phyloP scores from a whole-genome alignment of 805 yeast genomes.

The Candida pseudofarinosa region DNA sequence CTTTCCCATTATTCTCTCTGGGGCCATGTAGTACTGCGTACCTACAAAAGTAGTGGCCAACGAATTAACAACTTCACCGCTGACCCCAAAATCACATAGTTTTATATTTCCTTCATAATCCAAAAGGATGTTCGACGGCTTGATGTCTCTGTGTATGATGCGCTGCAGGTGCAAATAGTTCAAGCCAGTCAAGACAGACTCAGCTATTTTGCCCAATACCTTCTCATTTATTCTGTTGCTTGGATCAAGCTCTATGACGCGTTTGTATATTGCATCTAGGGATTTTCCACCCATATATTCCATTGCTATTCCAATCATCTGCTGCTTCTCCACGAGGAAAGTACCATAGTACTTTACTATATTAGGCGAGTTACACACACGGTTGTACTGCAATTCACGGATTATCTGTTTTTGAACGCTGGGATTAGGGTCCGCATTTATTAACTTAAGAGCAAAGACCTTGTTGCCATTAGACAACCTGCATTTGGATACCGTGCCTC shows the following conservation, averaged over 20 bases:
- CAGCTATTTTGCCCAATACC: slow-evolving; percentile 87
- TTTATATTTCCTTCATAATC: slow-evolving; percentile 79
- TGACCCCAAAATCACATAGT: slow-evolving; percentile 95
- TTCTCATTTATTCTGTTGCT: slow-evolving; percentile 91
- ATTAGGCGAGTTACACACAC: slow-evolving; percentile 73
- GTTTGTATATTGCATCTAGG: slow-evolving; percentile 83
- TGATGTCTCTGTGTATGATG: slow-evolving; percentile 92
- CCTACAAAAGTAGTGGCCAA: slow-evolving; percentile 96
- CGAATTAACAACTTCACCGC: slow-evolving; percentile 94
- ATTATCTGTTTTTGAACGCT: slow-evolving; percentile 86
- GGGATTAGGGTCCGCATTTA: slow-evolving; percentile 74
- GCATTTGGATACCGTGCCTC: slow-evolving; percentile 87
- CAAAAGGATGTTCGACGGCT: slow-evolving; percentile 87
- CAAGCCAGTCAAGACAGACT: slow-evolving; percentile 77
- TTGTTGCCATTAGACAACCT: slow-evolving; percentile 49
- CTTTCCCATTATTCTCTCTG: slow-evolving; percentile 93
- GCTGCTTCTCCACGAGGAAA: slow-evolving; percentile 68
- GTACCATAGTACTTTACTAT: slow-evolving; percentile 94
- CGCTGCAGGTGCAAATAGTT: slow-evolving; percentile 83
- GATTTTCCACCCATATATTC: slow-evolving; percentile 95
- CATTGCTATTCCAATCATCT: slow-evolving; percentile 91
- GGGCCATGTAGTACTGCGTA: slow-evolving; percentile 97
- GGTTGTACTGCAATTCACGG: slow-evolving; percentile 85
- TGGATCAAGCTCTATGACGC: slow-evolving; percentile 54
- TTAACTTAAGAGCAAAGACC: slow-evolving; percentile 79